Base-by-base conservation (phyloP, 139 green algal species). In the Astrephomene gubernaculifera region DNA sequence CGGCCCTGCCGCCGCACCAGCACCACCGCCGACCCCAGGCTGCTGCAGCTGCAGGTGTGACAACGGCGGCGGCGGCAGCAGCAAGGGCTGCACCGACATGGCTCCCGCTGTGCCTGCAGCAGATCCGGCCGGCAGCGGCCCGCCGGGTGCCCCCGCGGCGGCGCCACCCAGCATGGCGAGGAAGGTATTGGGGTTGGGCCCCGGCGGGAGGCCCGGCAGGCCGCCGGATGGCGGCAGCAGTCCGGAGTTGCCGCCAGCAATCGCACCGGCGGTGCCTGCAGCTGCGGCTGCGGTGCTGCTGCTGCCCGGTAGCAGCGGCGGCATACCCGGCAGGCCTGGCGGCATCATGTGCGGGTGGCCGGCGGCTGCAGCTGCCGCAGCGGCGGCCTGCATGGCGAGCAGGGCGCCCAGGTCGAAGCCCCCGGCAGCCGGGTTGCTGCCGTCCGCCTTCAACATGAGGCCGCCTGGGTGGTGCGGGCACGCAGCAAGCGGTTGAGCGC, bases 331-430 rank as follows among this genome's bases (percentile, higher is more conserved):
- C n/a, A n/a, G n/a, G n/a, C n/a, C n/a, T n/a, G n/a, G n/a, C n/a
- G n/a, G n/a, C 65, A 72, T 21, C 25, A 72, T n/a, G 33, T 33
- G 35, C 19, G 41, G 27, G 39, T 75, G 68, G 39, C 68, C 38
- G 12, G 68, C 68, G 68, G 68, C 68, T 7, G 29, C 43, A 1
- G 70, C 70, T 10, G 70, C 68, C 35, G 44, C 45, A 1, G 52
- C 73, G 24, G 73, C 73, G 24, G 65, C 65, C 36, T 81, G 73
- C 73, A 81, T 81, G 52, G 73, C 53, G 19, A 81, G 52, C 27
- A 81, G 25, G 10, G 73, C 36, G 53, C 5, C 54, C 22, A 81
- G 45, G 71, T 64, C 41, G n/a, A 33, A 39, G 41, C 45, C 17
- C 14, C 17, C 17, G 14, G 14, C 45, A 14, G 45, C 31, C 31